These are phyloP conservation scores for Epicoccum nigrum DNA, from an alignment of 2,329 filamentous ascomycete genomes.

Conservation along the genomic window DNA sequence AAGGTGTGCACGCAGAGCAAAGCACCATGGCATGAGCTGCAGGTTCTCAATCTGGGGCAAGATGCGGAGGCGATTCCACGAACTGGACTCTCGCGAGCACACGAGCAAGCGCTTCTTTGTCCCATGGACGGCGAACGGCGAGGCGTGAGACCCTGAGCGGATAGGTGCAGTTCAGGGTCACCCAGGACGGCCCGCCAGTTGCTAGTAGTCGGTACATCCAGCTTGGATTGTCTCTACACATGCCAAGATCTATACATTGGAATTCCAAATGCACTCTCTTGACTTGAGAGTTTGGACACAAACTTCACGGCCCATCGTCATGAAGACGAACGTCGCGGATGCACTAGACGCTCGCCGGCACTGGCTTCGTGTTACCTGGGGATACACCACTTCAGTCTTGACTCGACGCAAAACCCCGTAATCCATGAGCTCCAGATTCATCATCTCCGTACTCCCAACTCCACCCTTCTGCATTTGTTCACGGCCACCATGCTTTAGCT, in stretches of 20 bases:
- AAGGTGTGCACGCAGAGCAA: not conserved
- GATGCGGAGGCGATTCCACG: conserved; percentile 3
- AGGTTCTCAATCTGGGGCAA: conserved; percentile 1
- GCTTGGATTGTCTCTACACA: not conserved
- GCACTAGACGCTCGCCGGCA: not conserved
- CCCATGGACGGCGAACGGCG: not conserved
- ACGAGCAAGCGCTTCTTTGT: not conserved
- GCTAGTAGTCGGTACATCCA: not conserved
- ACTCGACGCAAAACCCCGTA: too few species aligned
- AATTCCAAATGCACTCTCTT: too few species aligned
- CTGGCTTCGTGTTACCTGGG: not conserved
- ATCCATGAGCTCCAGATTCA: not conserved
- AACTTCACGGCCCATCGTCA: not conserved
- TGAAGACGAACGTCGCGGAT: not conserved
- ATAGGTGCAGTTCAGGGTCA: conserved; percentile 10
- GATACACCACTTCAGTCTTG: not conserved
- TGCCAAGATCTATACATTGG: too few species aligned
- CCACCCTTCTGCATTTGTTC: conserved; percentile 2
- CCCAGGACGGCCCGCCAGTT: conserved; percentile 5
- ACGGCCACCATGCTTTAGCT: conserved; percentile 7
- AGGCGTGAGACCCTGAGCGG: conserved; percentile 3
- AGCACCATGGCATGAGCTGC: not conserved
- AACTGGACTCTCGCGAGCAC: not conserved
- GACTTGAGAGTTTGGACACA: not conserved
- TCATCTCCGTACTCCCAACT: conserved; percentile 6